A percentile compares a stretch with the other conserved stretches of the same genome.
Evolutionary conservation across 1,139 yeast species (phyloP).

Genomic region (Pichia sp.): DNA sequence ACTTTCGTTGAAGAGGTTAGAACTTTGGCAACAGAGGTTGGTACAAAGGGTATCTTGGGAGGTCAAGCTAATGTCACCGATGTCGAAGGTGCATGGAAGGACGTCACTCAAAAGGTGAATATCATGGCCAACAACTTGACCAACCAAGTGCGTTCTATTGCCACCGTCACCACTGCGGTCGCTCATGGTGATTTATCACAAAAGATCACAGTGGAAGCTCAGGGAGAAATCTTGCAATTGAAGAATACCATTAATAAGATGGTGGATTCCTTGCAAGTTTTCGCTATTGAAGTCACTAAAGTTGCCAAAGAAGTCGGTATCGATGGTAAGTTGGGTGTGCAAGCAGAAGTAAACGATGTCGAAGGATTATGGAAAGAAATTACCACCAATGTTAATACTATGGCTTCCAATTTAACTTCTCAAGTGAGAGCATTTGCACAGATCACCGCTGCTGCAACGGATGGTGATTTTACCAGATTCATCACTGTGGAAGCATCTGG

Average conservation of each 20-base stretch:
- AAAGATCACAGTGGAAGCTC: conserved; percentile 84
- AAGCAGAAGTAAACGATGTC: conserved; percentile 84
- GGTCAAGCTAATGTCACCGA: conserved; percentile 91
- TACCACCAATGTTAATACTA: conserved; percentile 86
- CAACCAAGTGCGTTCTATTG: conserved; percentile 83
- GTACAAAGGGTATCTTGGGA: conserved; percentile 83
- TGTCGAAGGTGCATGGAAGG: conserved; percentile 93
- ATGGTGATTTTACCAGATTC: conserved; percentile 85
- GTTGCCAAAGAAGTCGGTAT: conserved; percentile 92
- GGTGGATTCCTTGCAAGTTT: conserved; percentile 86
- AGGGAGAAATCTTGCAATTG: conserved; percentile 74
- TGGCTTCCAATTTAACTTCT: conserved; percentile 87
- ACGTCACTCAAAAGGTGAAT: conserved; percentile 82
- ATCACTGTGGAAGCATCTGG: conserved; percentile 89
- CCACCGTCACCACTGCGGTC: conserved; percentile 87
- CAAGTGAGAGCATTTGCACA: conserved; percentile 93
- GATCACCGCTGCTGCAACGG: conserved; percentile 90
- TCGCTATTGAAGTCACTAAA: conserved; percentile 82
- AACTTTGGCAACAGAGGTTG: conserved; percentile 80
- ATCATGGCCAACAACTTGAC: conserved; percentile 87
- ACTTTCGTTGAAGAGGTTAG: conserved; percentile 88
- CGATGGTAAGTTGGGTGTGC: conserved; percentile 87
- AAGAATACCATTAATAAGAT: conserved; percentile 79
- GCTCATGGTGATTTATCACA: conserved; percentile 88
- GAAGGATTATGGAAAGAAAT: conserved; percentile 91